Evolutionary conservation across 1,284 basidiomycete species (phyloP), one percentile per base, ranked within the genome.

Genomic region (Earliella scabrosa): DNA sequence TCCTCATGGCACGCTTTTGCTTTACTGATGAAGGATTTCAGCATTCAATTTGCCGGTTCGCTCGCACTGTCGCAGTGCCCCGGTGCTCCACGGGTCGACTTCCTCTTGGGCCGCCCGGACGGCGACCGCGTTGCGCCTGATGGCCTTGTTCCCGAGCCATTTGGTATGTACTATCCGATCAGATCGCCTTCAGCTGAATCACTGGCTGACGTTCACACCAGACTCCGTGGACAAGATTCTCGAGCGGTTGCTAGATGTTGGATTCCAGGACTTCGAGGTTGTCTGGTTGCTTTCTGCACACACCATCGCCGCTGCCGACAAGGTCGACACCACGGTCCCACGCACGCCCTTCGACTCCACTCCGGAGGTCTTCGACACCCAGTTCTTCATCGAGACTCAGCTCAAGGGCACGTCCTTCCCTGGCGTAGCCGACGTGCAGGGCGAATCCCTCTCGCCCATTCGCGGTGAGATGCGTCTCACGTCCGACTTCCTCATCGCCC

Each of bases 91-190:
- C 45, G 32, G 9, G 6, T 46, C 20, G 45, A 46, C 20, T 46
- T 46, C 45, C 20, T 46, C 26, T 27, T 46, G 3, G 40, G 40
- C 13, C 40, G 40, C 21, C 34, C 34, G 45, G 45, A 46, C 24
- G 52, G 26, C 6, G 47, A 44, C 13, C 44, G 41, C 18, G 56
- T 75, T 3, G 68, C 76, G 23, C 75, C 73, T 13, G 70, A 75
- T 45, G 52, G 58, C 13, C 56, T 75, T 44, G 64, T 79, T 31
- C 74, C 76, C 16, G 71, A 72, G 47, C 76, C 76, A 14, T 71
- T 70, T 51, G 62, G 45, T 46, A 24, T 3, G 45, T n/a, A n/a
- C n/a, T n/a, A n/a, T n/a, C n/a, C 26, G 9, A 8, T n/a, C 8
- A 4, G n/a, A n/a, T n/a, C n/a, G n/a, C 36, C 9, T 3, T 9